Evolutionary conservation across 2,329 filamentous ascomycete species (phyloP).

Genomic region (Curvularia spicifera): DNA sequence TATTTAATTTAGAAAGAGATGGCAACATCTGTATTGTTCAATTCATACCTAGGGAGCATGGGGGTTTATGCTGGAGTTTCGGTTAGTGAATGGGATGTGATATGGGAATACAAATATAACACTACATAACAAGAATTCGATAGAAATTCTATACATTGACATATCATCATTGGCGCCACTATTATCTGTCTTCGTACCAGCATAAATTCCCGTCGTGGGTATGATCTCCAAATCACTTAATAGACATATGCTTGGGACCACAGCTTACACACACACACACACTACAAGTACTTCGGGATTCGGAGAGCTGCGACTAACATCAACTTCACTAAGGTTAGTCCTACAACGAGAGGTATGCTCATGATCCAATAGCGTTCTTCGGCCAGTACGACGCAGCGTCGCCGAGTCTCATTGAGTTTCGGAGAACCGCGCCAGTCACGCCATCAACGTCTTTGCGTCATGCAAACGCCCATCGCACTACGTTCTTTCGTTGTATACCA

Average conservation of each 20-base stretch:
- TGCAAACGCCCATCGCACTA: background rate
- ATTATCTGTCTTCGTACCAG: background rate
- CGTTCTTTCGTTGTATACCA: background rate
- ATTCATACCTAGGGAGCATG: background rate
- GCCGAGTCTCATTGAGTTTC: background rate
- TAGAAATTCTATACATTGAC: background rate
- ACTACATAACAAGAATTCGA: background rate
- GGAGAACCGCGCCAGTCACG: background rate
- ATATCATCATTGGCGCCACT: background rate
- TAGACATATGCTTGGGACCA: background rate
- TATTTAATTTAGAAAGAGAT: background rate
- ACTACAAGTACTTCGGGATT: background rate
- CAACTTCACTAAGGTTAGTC: background rate
- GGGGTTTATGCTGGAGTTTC: background rate
- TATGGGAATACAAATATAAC: background rate
- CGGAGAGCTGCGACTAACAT: background rate
- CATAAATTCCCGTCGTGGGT: background rate
- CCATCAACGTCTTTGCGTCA: background rate
- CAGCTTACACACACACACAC: background rate
- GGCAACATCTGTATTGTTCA: background rate
- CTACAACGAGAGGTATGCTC: background rate
- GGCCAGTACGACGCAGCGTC: too few relatives aligned
- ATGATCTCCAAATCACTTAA: background rate
- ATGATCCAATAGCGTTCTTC: background rate
- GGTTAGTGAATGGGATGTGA: background rate